Base-by-base conservation (phyloP, 768 basidiomycete species). In the Leccinum ochraceum region DNA sequence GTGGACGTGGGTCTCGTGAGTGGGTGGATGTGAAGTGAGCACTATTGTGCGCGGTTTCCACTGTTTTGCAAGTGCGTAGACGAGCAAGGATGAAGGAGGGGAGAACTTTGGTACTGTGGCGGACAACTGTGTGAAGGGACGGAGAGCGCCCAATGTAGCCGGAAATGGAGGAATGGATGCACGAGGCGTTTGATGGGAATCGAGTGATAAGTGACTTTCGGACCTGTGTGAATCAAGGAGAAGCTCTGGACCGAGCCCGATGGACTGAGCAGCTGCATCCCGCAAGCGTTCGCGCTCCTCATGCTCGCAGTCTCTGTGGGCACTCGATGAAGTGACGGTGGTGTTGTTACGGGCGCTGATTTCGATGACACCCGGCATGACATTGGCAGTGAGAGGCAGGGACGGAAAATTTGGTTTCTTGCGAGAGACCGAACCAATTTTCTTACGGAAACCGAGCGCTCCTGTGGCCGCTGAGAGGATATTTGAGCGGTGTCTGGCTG, bases 231-330 rank as follows among this genome's bases (percentile, higher is more conserved):
- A 63, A 36, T 75, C 71, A 26, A 81, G 79, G n/a, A 81, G 67
- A 49, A 84, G 76, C 36, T 80, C 80, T 10, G 83, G 81, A 58
- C 78, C 81, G 34, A 92, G 77, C 6, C 91, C 91, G 52, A 93
- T 86, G 13, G 87, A 83, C 67, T 90, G 86, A 0, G 90, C 91
- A 17, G 91, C 91, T 42, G 83, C 85, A 57, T 88, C 87, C 34
- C 89, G 78, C 34, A 93, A 75, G n/a, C 89, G 83, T 63, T 88
- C 83, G 10, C 91, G 83, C 66, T 92, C 90, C 67, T 87, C 86
- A 53, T 83, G 79, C 66, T 92, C 90, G 50, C 78, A 81, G 63
- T 89, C 85, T 52, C 14, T 63, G 56, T 68, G 65, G 3, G 68
- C 30, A 8, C 53, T 57, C 20, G 60, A 54, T 5, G 71, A 53